Conservation (phyloP, 148 eudicot species). For the Persicaria maculosa region DNA sequence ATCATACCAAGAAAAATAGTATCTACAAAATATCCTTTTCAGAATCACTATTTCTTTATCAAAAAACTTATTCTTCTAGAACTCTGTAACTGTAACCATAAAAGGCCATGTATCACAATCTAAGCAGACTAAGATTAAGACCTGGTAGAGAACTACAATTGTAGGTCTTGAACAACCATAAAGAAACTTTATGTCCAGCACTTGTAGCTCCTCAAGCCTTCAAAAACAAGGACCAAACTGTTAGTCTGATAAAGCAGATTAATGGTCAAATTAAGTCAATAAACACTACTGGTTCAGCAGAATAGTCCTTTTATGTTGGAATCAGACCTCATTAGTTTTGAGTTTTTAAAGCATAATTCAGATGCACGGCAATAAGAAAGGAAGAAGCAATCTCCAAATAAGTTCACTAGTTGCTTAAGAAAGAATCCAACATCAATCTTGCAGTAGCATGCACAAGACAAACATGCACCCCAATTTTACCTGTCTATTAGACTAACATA, state of each 20-base stretch:
- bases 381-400: background rate
- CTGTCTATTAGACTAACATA: background rate
- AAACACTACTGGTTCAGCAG: background rate
- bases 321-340: background rate
- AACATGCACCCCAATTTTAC: background rate
- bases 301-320: background rate
- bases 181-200: slow-evolving; percentile 93
- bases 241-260: background rate
- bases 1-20: background rate
- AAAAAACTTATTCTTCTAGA: background rate
- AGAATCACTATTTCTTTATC: background rate
- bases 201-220: slow-evolving; percentile 98
- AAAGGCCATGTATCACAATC: background rate
- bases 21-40: background rate
- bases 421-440: background rate
- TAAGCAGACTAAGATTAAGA: slow-evolving; percentile 7
- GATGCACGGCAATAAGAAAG: background rate
- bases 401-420: background rate
- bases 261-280: background rate
- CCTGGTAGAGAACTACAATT: slow-evolving; percentile 96
- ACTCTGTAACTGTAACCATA: background rate
- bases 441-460: background rate
- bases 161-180: slow-evolving; percentile 87
- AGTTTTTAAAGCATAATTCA: background rate
- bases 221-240: slow-evolving; percentile 2